Percentiles rank a stretch among this genome's conserved stretches.
These are phyloP conservation scores for Casuarina equisetifolia DNA, from an alignment of 306 rosid genomes.

Conservation along the genomic window DNA sequence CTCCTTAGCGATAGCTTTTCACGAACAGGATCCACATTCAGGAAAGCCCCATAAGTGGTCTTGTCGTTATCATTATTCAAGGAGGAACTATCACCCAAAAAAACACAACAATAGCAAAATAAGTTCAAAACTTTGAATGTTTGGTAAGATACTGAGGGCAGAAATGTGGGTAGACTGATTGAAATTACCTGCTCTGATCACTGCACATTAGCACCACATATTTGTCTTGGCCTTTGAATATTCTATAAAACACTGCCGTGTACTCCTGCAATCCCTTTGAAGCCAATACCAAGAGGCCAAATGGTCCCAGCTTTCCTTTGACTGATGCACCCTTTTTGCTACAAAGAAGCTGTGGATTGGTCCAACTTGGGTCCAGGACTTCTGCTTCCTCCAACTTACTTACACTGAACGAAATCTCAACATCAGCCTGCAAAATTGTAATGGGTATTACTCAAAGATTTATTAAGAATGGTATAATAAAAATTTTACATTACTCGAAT, in stretches of 20 bases:
- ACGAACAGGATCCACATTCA: constrained; percentile 58
- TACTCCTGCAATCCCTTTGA: constrained; percentile 60
- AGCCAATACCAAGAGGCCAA: constrained; percentile 62
- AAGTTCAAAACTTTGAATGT: background rate
- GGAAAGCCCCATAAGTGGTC: constrained; percentile 61
- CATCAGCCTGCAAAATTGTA: constrained; percentile 56
- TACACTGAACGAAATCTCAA: constrained; percentile 56
- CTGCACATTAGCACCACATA: constrained; percentile 52
- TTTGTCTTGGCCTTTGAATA: constrained; percentile 46
- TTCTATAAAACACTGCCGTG: constrained; percentile 75
- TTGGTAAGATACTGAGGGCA: background rate
- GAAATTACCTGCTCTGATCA: background rate
- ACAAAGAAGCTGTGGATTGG: constrained; percentile 57
- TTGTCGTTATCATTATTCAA: constrained; percentile 54
- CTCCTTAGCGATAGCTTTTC: constrained; percentile 60
- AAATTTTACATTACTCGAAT: no score
- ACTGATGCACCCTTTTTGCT: constrained; percentile 46
- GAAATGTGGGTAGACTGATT: background rate
- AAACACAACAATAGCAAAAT: background rate
- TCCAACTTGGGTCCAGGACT: constrained; percentile 41
- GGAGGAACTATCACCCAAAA: constrained; percentile 51
- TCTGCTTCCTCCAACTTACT: constrained; percentile 46
- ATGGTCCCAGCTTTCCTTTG: constrained; percentile 63
- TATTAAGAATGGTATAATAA: no score
- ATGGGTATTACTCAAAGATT: no score